Evolutionary conservation across 768 basidiomycete genomes (phyloP).

Genomic region (Trametes cinnabarina): DNA sequence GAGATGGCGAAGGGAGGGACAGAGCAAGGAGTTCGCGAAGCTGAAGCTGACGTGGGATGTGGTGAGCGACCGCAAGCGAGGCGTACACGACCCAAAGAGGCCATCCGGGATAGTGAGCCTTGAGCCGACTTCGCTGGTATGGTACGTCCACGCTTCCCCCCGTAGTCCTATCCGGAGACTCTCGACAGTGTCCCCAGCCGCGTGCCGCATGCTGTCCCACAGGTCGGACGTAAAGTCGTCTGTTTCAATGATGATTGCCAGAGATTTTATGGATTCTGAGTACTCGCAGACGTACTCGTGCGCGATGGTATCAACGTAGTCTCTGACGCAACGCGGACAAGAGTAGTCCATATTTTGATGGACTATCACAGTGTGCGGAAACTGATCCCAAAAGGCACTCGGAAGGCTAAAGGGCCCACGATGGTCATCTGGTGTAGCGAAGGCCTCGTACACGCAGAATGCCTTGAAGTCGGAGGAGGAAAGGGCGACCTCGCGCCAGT

Average conservation of each 20-base stretch:
- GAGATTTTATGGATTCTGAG: neutral
- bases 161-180: neutral
- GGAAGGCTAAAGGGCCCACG: too few relatives aligned
- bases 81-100: neutral
- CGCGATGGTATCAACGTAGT: neutral
- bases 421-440: neutral
- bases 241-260: neutral
- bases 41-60: neutral
- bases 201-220: neutral
- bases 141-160: neutral
- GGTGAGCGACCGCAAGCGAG: neutral
- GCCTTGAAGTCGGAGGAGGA: conserved; percentile 2
- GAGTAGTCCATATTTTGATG: neutral
- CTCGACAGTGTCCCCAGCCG: neutral
- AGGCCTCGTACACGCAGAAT: neutral
- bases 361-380: neutral
- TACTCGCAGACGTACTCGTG: neutral
- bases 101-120: neutral
- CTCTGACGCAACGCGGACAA: neutral
- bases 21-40: neutral
- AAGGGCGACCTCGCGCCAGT: conserved; percentile 3
- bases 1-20: neutral
- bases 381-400: neutral
- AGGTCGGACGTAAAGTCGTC: neutral
- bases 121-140: neutral